A percentile compares a stretch with the other conserved stretches of the same genome.
Evolutionary conservation across 495 filamentous ascomycete species (phyloP).

Genomic region (Penicillium angulare): DNA sequence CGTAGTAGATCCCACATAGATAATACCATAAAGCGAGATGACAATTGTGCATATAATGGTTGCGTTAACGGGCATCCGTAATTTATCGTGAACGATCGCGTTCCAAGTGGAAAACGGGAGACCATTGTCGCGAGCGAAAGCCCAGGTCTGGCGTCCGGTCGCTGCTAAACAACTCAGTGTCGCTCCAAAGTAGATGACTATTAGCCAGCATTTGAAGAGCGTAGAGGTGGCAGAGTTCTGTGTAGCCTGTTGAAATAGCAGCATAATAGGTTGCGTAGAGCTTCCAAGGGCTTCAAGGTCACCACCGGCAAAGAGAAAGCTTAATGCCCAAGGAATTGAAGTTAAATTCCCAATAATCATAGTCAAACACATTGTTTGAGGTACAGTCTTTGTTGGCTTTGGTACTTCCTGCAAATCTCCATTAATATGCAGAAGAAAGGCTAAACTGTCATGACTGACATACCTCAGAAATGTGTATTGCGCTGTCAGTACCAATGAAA

Average conservation of each 20-base stretch:
- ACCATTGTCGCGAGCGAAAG: slow-evolving; percentile 14
- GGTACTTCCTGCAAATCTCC: slow-evolving; percentile 30
- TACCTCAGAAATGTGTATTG: slow-evolving; percentile 25
- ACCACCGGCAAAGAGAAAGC: slow-evolving; percentile 26
- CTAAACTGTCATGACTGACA: not conserved
- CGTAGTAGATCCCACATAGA: slow-evolving; percentile 26
- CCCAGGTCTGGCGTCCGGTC: slow-evolving; percentile 14
- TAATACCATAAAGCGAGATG: slow-evolving; percentile 18
- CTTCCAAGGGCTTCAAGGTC: slow-evolving; percentile 23
- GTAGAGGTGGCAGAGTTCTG: slow-evolving; percentile 16
- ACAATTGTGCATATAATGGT: slow-evolving; percentile 6
- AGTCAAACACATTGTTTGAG: slow-evolving; percentile 18
- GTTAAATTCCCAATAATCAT: slow-evolving; percentile 20
- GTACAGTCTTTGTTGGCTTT: slow-evolving; percentile 18
- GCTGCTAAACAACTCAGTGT: slow-evolving; percentile 8
- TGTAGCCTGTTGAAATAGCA: slow-evolving; percentile 27
- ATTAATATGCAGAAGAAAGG: too few relatives aligned
- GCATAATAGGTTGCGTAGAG: slow-evolving; percentile 20
- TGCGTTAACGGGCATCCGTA: slow-evolving; percentile 11
- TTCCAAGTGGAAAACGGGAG: slow-evolving; percentile 14
- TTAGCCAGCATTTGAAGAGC: slow-evolving; percentile 10
- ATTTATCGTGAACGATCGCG: not conserved
- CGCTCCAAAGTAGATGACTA: slow-evolving; percentile 12
- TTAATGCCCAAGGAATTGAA: slow-evolving; percentile 25
- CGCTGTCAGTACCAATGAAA: slow-evolving; percentile 23